Base-by-base conservation (phyloP, 2,329 filamentous ascomycete species). In the Incumbomyces lentus region DNA sequence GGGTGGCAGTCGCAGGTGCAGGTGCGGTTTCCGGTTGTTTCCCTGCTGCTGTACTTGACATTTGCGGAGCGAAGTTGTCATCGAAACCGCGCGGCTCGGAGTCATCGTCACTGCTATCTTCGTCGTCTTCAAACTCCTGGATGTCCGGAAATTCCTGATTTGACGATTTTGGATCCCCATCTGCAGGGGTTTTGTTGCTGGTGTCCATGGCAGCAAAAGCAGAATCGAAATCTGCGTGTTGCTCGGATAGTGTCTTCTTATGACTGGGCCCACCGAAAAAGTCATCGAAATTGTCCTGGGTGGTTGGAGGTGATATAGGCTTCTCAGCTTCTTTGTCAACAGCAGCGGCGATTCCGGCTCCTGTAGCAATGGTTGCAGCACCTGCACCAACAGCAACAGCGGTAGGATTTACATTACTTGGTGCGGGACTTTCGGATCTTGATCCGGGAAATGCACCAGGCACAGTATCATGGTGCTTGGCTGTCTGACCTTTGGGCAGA, bases 71-170 rank as follows among this genome's bases (percentile, higher is more conserved):
- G 61, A 96, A 96, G 63, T 95, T 83, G 60, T 98, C 92, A 41
- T 93, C 90, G 60, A 96, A 96, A 0, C 89, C 87, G 57, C 68
- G 49, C 26, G 59, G 60, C 6, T 57, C 69, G 35, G 86, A 87
- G 40, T 78, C 77, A 49, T 79, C 84, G 46, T 81, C 82, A 26
- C 82, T 83, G 49, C 93, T 87, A 26, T 84, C 89, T n/a, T 93
- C 86, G 48, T 89, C 84, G 26, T 79, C 75, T 51, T 85, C 83
- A 48, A 95, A 68, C 61, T 90, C 86, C n/a, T 83, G 81, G 50
- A 96, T 95, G 1, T 90, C 92, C 29, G 92, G 92, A 60, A 96
- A 96, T 61, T 96, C 92, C 17, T 79, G 74, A 59, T 81, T 46
- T 10, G 52, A 47, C 26, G 59, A 46, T 19, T 53, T 55, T 16